phyloP scores from a whole-genome alignment of 1,139 yeast genomes.

The Pichia sp. region DNA sequence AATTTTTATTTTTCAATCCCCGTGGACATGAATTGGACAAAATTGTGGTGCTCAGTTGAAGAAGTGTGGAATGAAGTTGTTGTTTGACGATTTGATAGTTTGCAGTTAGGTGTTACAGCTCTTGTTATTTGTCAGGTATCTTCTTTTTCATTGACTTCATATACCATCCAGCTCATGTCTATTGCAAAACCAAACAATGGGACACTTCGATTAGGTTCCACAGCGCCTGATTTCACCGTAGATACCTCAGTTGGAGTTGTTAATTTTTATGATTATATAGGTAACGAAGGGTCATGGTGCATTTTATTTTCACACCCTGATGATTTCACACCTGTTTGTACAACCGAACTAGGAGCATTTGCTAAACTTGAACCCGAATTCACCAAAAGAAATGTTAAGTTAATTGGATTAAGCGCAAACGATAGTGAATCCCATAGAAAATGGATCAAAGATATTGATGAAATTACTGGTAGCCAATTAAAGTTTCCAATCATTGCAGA shows the following conservation, averaged over 20 bases:
- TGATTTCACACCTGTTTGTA: constrained; percentile 85
- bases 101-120: background rate
- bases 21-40: background rate
- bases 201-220: constrained; percentile 48
- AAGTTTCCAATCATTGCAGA: constrained; percentile 80
- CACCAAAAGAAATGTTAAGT: constrained; percentile 65
- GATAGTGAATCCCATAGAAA: constrained; percentile 61
- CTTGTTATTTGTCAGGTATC: background rate
- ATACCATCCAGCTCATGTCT: constrained; percentile 17
- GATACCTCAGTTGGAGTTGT: constrained; percentile 70
- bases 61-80: background rate
- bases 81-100: background rate
- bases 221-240: constrained; percentile 74
- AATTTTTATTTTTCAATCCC: background rate
- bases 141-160: too few species aligned
- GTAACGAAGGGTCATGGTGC: constrained; percentile 56
- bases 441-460: constrained; percentile 83
- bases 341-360: constrained; percentile 85
- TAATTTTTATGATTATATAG: constrained; percentile 69
- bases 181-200: constrained; percentile 25
- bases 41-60: background rate
- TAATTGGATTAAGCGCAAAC: constrained; percentile 76
- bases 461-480: constrained; percentile 60
- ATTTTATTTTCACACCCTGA: constrained; percentile 82
- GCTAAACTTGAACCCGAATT: constrained; percentile 81